Conservation (phyloP, 805 yeast species). For the Candida silvicultrix region DNA sequence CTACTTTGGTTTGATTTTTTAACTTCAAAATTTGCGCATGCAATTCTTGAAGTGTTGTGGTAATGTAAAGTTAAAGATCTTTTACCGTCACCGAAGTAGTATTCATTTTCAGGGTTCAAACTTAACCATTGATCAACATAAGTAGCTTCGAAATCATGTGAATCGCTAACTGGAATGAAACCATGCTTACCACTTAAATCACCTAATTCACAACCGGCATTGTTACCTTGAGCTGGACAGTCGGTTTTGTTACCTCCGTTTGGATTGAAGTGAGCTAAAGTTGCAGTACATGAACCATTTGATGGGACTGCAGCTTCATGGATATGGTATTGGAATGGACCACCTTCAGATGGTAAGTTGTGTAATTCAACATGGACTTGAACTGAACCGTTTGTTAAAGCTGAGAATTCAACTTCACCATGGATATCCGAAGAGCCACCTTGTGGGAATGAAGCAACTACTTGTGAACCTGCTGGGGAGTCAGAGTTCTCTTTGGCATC, state of each 20-base stretch:
- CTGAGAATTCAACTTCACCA: constrained; percentile 35
- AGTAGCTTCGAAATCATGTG: constrained; percentile 37
- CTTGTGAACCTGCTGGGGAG: constrained; percentile 34
- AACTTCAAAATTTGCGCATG: constrained; percentile 45
- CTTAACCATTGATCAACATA: constrained; percentile 57
- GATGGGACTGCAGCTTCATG: constrained; percentile 45
- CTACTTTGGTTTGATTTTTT: neutral
- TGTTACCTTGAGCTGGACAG: constrained; percentile 41
- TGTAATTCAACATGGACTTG: constrained; percentile 57
- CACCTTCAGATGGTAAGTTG: constrained; percentile 56
- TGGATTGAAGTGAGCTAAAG: constrained; percentile 54
- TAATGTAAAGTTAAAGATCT: constrained; percentile 46
- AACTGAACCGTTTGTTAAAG: constrained; percentile 36
- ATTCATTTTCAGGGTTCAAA: constrained; percentile 39
- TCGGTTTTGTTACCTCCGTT: constrained; percentile 42
- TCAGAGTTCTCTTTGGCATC: constrained; percentile 31
- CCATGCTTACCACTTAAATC: constrained; percentile 72
- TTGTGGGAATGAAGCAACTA: constrained; percentile 44
- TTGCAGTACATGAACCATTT: constrained; percentile 41
- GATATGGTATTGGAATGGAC: constrained; percentile 60
- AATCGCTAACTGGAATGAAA: neutral
- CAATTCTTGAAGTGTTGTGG: constrained; percentile 43
- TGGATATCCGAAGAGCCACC: constrained; percentile 21
- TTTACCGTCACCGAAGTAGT: constrained; percentile 46
- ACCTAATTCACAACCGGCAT: constrained; percentile 56